Base-by-base conservation (phyloP, 805 yeast genomes). In the Pichia californica region DNA sequence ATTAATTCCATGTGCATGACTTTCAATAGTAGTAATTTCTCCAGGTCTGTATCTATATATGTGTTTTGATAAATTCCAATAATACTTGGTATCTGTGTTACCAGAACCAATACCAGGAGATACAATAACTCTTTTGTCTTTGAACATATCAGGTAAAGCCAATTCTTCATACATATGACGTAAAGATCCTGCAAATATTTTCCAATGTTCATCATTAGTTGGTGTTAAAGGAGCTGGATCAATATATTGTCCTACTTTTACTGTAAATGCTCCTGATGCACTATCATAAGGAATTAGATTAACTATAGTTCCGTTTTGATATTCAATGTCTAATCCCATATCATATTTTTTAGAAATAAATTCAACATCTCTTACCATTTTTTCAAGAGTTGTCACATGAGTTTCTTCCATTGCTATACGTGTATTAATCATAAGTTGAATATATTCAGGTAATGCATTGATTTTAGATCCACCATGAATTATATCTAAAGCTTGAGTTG, bases 81-180 rank as follows among this genome's bases (percentile, higher is more conserved):
- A 83, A 52, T 71, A 67, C 43, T 67, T 64, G 3, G 88, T 81
- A 55, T 83, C 89, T 5, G 88, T 82, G 58, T 81, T 81, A 13
- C 82, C 88, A 2, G 84, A 69, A 70, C 78, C 74, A 32, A 82
- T 57, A 28, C 76, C 69, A 1, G 88, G 87, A 1, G 83, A 70
- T 10, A 78, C 74, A 32, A 73, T 53, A 14, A 71, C 52, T 34
- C 28, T 5, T 18, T 15, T 4, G 52, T 44, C n/a, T 40, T 59
- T 41, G 61, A 49, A 25, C 36, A 60, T n/a, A 52, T 63, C 63
- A 9, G 69, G 61, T 50, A 59, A 62, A 7, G 67, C 67, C 40
- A 71, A 51, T 28, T 72, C 71, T 53, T 71, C 76, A 46, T 67
- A 66, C n/a, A 71, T 64, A 44, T 72, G 75, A 46, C 74, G 63